Evolutionary conservation across 306 rosid genomes (phyloP).

Genomic region (Medicago truncatula): MtrunA17r5.0-ANR NC_053042.1:54773501-54774000

Average conservation of each 20-base stretch:
- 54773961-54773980: no score
- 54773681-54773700: conserved; percentile 70
- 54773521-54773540: conserved; percentile 54
- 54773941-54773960: no score
- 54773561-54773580: conserved; percentile 36
- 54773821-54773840: conserved; percentile 54
- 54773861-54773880: conserved; percentile 44
- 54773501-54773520: conserved; percentile 67
- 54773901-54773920: no score
- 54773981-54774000: neutral
- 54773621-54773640: conserved; percentile 70
- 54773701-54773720: conserved; percentile 70
- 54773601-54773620: conserved; percentile 70
- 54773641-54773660: conserved; percentile 73
- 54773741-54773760: conserved; percentile 42
- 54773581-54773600: conserved; percentile 69
- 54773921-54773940: no score
- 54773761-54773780: conserved; percentile 52
- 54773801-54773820: conserved; percentile 56
- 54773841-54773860: conserved; percentile 49
- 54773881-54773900: no score
- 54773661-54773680: conserved; percentile 78
- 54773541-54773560: conserved; percentile 26
- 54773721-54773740: conserved; percentile 63
- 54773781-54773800: conserved; percentile 49